phyloP scores from a whole-genome alignment of 2,329 filamentous ascomycete genomes.

The Trichothecium sympodiale region DNA sequence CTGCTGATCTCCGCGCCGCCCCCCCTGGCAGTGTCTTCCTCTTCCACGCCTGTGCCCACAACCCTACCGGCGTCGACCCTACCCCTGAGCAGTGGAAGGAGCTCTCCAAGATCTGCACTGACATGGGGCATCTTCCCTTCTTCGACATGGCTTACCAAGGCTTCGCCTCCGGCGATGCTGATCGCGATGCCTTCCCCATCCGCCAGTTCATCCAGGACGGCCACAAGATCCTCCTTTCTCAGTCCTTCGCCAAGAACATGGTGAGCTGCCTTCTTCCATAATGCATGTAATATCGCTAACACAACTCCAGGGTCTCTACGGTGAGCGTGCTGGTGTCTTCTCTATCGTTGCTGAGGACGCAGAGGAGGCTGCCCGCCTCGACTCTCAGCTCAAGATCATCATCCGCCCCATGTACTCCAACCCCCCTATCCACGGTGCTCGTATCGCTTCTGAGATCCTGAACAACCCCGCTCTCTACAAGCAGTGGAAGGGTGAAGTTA shows the following conservation, averaged over 20 bases:
- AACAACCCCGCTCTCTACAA: slow-evolving; percentile 75
- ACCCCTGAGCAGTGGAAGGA: slow-evolving; percentile 85
- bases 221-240: slow-evolving; percentile 76
- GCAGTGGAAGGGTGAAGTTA: slow-evolving; percentile 94
- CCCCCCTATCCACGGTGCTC: slow-evolving; percentile 91
- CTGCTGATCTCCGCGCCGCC: slow-evolving; percentile 81
- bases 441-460: slow-evolving; percentile 85
- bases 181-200: slow-evolving; percentile 87
- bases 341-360: slow-evolving; percentile 75
- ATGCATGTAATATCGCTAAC: slow-evolving; percentile 1
- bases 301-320: slow-evolving; percentile 69
- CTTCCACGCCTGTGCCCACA: slow-evolving; percentile 95
- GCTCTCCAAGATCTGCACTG: slow-evolving; percentile 80
- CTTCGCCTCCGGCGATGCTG: slow-evolving; percentile 84
- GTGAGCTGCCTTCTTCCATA: slow-evolving; percentile 29
- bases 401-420: slow-evolving; percentile 97
- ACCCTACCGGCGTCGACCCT: slow-evolving; percentile 93
- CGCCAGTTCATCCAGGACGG: slow-evolving; percentile 89
- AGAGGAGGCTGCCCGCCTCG: slow-evolving; percentile 90
- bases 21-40: slow-evolving; percentile 82
- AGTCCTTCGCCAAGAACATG: slow-evolving; percentile 99
- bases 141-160: slow-evolving; percentile 99
- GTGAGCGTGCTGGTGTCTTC: slow-evolving; percentile 95
- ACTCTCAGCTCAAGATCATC: slow-evolving; percentile 97
- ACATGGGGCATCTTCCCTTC: slow-evolving; percentile 82